Conservation (phyloP, 2,329 filamentous ascomycete species). For the Xylaria sp. region DNA sequence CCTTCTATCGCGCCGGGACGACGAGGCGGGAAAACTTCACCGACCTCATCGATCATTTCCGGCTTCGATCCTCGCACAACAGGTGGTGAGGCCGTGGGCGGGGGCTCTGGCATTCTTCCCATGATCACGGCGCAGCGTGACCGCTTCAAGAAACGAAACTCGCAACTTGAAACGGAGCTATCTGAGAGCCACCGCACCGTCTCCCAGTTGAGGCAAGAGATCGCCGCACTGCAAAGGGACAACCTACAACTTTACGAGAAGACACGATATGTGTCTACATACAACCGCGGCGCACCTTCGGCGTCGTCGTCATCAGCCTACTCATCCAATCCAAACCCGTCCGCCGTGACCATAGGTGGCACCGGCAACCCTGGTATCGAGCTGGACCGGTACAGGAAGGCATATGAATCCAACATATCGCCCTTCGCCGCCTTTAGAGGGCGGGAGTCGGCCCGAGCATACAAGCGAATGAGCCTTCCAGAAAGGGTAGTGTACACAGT, state of each 20-base stretch:
- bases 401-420: constrained; percentile 94
- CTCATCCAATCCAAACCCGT: constrained; percentile 78
- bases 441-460: constrained; percentile 89
- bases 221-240: constrained; percentile 92
- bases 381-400: constrained; percentile 86
- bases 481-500: constrained; percentile 91
- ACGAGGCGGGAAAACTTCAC: constrained; percentile 78
- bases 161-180: constrained; percentile 88
- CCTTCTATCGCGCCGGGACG: constrained; percentile 70
- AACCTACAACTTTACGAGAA: constrained; percentile 98
- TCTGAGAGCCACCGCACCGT: constrained; percentile 85
- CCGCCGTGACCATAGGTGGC: constrained; percentile 71
- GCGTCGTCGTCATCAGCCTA: constrained; percentile 72
- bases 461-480: constrained; percentile 91
- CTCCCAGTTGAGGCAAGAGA: constrained; percentile 87
- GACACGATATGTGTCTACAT: constrained; percentile 94
- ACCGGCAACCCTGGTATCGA: constrained; percentile 69
- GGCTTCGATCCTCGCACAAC: constrained; percentile 82
- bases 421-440: constrained; percentile 96
- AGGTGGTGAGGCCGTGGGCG: constrained; percentile 72
- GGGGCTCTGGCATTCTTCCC: constrained; percentile 88
- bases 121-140: constrained; percentile 99
- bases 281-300: constrained; percentile 76
- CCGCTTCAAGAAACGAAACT: constrained; percentile 96
- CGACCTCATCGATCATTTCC: constrained; percentile 97